Conservation (phyloP, 176 grass and related monocot genomes). For the Rhynchospora breviuscula region DNA sequence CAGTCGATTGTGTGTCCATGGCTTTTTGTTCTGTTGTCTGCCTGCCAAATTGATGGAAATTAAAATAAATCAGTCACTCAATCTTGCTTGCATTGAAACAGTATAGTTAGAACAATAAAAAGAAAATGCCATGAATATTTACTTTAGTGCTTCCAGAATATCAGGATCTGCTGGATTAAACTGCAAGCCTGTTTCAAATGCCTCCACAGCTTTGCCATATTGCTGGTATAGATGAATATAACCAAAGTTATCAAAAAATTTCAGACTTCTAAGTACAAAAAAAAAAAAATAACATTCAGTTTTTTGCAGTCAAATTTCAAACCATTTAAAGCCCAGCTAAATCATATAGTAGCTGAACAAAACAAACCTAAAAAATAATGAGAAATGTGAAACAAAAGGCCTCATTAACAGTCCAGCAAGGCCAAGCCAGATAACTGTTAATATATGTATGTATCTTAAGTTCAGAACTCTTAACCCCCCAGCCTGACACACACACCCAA, state of each 20-base stretch:
- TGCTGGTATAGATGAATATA: constrained; percentile 5
- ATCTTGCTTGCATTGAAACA: background rate
- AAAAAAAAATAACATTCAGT: background rate
- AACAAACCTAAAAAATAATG: background rate
- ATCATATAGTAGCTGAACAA: background rate
- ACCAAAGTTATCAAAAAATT: background rate
- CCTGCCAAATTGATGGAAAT: background rate
- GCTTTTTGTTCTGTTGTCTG: background rate
- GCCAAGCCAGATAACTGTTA: background rate
- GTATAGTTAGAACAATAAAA: background rate
- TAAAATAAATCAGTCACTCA: background rate
- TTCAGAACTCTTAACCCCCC: too few species aligned
- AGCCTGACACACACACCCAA: too few species aligned
- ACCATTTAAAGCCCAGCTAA: too few species aligned
- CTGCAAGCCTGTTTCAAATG: constrained; percentile 13
- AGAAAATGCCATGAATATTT: background rate
- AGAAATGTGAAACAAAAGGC: background rate
- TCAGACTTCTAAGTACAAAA: background rate
- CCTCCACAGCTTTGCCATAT: background rate
- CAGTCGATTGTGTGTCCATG: background rate
- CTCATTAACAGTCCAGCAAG: background rate
- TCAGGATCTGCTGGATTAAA: constrained; percentile 1
- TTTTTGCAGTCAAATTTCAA: background rate
- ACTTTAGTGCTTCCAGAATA: constrained; percentile 28
- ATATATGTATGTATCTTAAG: too few species aligned